Base-by-base conservation (phyloP, 1,139 yeast species). In the Hansenula lynferdii region DNA sequence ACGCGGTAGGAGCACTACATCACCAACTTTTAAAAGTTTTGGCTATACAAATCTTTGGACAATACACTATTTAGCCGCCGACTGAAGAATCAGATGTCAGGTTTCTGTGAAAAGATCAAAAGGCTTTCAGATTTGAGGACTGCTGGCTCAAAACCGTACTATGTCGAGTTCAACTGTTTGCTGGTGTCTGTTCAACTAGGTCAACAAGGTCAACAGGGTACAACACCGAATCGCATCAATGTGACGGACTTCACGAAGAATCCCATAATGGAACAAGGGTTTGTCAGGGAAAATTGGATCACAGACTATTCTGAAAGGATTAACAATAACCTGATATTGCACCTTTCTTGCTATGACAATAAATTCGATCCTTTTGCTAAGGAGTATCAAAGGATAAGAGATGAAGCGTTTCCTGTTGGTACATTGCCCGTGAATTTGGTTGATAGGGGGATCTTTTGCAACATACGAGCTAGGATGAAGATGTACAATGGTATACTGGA, bases 201-300 rank as follows among this genome's bases (percentile, higher is more conserved):
- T 9, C 4, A 9, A n/a, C n/a, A n/a, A n/a, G n/a, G n/a, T n/a
- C n/a, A n/a, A n/a, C n/a, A n/a, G n/a, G n/a, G n/a, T n/a, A n/a
- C n/a, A n/a, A n/a, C n/a, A 1, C 34, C 28, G 2, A 6, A 17
- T 6, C 17, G 41, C 12, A 10, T 46, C 4, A 35, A 19, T 20
- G 45, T 47, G 10, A 45, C 50, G 1, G 53, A 49, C 19, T 36
- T 45, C 37, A 40, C 51, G 2, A 6, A 35, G 6, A 49, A 47
- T 35, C 24, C 26, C 5, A 8, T 20, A 2, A 27, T 43, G 12
- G 33, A 15, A 8, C 12, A 36, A 2, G 18, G n/a, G 1, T 38
- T 20, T 16, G n/a, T 19, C 22, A 17, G 18, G 10, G 35, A 42
- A 11, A 28, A 31, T 16, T 30, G 16, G 20, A 34, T 44, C 2